phyloP scores from a whole-genome alignment of 2,329 filamentous ascomycete genomes.

The Coniochaeta sp. region DNA sequence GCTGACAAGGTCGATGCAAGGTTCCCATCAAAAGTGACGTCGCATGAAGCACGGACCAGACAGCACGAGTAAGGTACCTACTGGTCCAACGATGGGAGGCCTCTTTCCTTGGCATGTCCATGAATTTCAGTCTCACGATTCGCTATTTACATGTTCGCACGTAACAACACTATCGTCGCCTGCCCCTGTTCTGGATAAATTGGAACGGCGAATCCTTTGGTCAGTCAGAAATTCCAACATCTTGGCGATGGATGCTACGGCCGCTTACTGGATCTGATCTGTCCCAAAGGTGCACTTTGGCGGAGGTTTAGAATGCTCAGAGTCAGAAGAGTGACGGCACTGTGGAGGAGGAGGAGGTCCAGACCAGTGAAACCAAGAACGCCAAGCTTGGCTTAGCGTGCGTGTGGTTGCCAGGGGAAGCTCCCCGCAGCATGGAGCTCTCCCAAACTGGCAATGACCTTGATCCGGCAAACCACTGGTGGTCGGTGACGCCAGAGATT shows the following conservation, averaged over 20 bases:
- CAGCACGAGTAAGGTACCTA: too few relatives aligned
- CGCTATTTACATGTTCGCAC: too few relatives aligned
- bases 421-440: not conserved
- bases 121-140: too few relatives aligned
- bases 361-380: not conserved
- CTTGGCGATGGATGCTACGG: not conserved
- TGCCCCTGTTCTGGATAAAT: not conserved
- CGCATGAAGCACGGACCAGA: not conserved
- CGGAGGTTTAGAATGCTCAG: too few relatives aligned
- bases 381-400: not conserved
- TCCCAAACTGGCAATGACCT: not conserved
- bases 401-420: not conserved
- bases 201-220: not conserved
- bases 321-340: not conserved
- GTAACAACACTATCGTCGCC: too few relatives aligned
- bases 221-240: not conserved
- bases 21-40: not conserved
- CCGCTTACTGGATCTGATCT: not conserved
- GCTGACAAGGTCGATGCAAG: not conserved
- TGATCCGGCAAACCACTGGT: not conserved
- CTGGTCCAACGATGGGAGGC: not conserved
- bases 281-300: not conserved
- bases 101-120: not conserved
- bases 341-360: not conserved
- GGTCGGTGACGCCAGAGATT: not conserved